These are phyloP conservation scores for Bipolaris oryzae DNA, from an alignment of 2,329 filamentous ascomycete genomes.

Conservation along the genomic window DNA sequence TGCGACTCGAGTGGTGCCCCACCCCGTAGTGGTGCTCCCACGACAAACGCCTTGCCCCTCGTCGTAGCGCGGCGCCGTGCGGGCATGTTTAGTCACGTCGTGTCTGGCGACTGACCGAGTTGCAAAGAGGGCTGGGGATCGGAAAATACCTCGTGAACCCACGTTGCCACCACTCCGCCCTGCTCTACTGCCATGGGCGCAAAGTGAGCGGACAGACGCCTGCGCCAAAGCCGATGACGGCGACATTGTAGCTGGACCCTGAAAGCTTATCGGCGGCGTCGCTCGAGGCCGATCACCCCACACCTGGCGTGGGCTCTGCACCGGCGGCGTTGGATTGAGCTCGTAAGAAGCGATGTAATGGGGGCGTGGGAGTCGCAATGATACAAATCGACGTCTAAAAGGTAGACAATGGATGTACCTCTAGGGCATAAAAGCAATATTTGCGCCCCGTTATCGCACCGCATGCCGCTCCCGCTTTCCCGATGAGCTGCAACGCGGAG, in stretches of 20 bases:
- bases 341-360: constrained; percentile 8
- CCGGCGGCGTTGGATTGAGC: constrained; percentile 14
- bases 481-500: constrained; percentile 12
- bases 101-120: not conserved
- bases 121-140: constrained; percentile 19
- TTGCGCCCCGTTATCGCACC: constrained; percentile 16
- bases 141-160: constrained; percentile 37
- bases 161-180: constrained; percentile 15
- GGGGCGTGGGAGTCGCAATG: constrained; percentile 13
- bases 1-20: constrained; percentile 35
- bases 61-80: constrained; percentile 21
- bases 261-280: constrained; percentile 33
- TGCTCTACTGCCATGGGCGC: constrained; percentile 21
- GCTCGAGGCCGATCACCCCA: constrained; percentile 26
- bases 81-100: constrained; percentile 1
- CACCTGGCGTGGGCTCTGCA: constrained; percentile 25
- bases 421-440: constrained; percentile 8
- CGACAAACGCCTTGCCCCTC: constrained; percentile 16
- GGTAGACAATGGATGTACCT: constrained; percentile 11
- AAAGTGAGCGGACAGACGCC: constrained; percentile 21
- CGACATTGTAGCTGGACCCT: constrained; percentile 38
- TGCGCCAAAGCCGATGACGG: constrained; percentile 41
- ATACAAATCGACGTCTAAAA: not conserved
- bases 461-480: constrained; percentile 12
- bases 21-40: constrained; percentile 22